Conservation (phyloP, 345 rosid species). For the Clarkia xantiana region DNA sequence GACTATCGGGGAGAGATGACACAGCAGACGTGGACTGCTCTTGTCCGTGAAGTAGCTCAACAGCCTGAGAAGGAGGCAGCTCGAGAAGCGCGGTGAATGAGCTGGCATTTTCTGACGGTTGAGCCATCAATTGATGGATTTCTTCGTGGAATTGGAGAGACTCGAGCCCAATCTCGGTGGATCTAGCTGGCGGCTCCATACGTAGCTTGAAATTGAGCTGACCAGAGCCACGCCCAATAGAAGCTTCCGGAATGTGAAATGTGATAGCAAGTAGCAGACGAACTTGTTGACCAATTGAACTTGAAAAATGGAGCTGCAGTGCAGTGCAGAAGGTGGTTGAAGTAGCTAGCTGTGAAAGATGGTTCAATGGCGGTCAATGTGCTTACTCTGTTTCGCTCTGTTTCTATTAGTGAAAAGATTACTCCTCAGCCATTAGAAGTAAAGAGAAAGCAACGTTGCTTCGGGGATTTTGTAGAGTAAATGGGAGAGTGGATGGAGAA, state of each 20-base stretch:
- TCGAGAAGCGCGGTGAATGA: conserved; percentile 54
- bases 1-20: not conserved
- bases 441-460: conserved; percentile 19
- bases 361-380: conserved; percentile 12
- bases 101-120: conserved; percentile 26
- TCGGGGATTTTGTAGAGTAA: conserved; percentile 1
- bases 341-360: not conserved
- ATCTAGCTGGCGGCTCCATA: conserved; percentile 18
- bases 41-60: conserved; percentile 37
- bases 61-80: conserved; percentile 36
- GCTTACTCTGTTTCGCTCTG: conserved; percentile 1
- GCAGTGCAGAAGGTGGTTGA: not conserved
- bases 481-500: too few relatives aligned
- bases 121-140: conserved; percentile 25
- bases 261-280: not conserved
- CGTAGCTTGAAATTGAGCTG: conserved; percentile 5
- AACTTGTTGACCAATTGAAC: not conserved
- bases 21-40: conserved; percentile 7
- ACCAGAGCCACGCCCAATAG: not conserved
- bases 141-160: conserved; percentile 31
- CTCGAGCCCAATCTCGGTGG: conserved; percentile 21
- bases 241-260: not conserved
- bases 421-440: conserved; percentile 15
- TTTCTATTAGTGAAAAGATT: conserved; percentile 2
- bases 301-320: not conserved